Evolutionary conservation across 2,329 filamentous ascomycete species (phyloP).

Genomic region (Dryadomyces quercus-mongolicae): DNA sequence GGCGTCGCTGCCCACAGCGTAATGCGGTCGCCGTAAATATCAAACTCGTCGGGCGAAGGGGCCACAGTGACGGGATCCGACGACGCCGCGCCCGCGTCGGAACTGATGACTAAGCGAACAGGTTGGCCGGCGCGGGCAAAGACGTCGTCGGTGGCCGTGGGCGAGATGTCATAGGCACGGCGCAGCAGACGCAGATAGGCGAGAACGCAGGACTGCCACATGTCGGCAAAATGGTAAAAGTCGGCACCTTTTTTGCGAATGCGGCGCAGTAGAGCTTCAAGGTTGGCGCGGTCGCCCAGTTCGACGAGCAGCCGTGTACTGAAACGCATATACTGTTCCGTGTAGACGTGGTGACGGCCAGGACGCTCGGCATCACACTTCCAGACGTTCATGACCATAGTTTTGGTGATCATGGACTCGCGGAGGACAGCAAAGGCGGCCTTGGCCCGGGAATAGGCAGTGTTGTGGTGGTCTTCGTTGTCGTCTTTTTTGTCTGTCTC

Average conservation of each 20-base stretch:
- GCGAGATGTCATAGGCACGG: slow-evolving; percentile 31
- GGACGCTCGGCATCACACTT: slow-evolving; percentile 76
- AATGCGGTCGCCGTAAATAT: slow-evolving; percentile 41
- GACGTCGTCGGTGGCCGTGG: slow-evolving; percentile 35
- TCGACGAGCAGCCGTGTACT: slow-evolving; percentile 65
- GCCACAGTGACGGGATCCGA: slow-evolving; percentile 17
- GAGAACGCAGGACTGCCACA: slow-evolving; percentile 45
- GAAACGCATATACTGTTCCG: slow-evolving; percentile 72
- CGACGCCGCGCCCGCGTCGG: not conserved
- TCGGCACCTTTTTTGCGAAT: slow-evolving; percentile 74
- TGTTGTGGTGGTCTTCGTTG: too few species aligned
- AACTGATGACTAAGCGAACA: not conserved
- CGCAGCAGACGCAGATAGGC: slow-evolving; percentile 42
- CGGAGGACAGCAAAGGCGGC: slow-evolving; percentile 69
- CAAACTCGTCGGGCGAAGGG: slow-evolving; percentile 42
- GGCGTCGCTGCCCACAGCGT: slow-evolving; percentile 33
- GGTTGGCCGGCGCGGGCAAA: slow-evolving; percentile 24
- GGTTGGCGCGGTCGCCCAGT: slow-evolving; percentile 59
- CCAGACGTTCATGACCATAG: slow-evolving; percentile 91
- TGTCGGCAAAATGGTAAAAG: slow-evolving; percentile 49
- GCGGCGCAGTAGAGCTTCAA: slow-evolving; percentile 68
- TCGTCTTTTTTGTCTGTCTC: too few species aligned
- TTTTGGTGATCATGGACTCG: slow-evolving; percentile 74
- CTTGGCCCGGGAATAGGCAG: slow-evolving; percentile 37
- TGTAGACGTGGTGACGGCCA: slow-evolving; percentile 86